Base-by-base conservation (phyloP, 352 stramenopile species). In the Globisporangium spiculum region DNA sequence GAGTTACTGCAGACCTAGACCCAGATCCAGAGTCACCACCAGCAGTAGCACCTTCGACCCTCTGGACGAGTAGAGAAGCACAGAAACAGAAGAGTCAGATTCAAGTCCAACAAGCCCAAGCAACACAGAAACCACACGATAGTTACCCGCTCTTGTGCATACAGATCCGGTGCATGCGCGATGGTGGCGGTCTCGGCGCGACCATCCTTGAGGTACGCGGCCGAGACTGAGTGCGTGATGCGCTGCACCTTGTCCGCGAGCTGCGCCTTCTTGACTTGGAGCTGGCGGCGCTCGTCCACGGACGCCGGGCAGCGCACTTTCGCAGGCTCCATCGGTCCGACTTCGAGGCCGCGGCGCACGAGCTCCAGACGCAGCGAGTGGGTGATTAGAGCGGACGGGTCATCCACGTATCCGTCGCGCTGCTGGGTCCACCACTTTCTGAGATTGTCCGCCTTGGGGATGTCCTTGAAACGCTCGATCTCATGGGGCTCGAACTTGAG, bases 401-500 rank as follows among this genome's bases (percentile, higher is more conserved):
- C 77, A 3, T 80, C 78, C 1, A 92, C 78, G 60, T 94, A 92
- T 5, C 81, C 86, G 2, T 73, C 59, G 26, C 77, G 70, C 14
- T 70, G 66, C 30, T 70, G 56, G 27, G 73, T 88, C 86, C 86
- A 93, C 86, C 86, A 93, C 48, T 75, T 66, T 7, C 61, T 26
- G 7, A 90, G 71, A 27, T 86, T 65, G 3, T 74, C 53, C 0
- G 72, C 68, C 36, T 82, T 87, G 24, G 84, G 84, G 41, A 88
- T 86, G 44, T 89, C 80, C 7, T 54, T 44, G 8, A 89, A 66
- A 0, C 81, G 68, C 70, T 81, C 73, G 63, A 90, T 77, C 61
- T 90, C 80, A 2, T 63, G 68, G 16, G 80, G 79, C 41, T 91
- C 76, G 66, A 89, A 90, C 65, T 76, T 75, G 14, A 90, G 73